Percentiles rank a stretch among this genome's conserved stretches.
These are phyloP conservation scores for Conoideocrella luteorostrata DNA, from an alignment of 2,329 filamentous ascomycete species.

Conservation along the genomic window DNA sequence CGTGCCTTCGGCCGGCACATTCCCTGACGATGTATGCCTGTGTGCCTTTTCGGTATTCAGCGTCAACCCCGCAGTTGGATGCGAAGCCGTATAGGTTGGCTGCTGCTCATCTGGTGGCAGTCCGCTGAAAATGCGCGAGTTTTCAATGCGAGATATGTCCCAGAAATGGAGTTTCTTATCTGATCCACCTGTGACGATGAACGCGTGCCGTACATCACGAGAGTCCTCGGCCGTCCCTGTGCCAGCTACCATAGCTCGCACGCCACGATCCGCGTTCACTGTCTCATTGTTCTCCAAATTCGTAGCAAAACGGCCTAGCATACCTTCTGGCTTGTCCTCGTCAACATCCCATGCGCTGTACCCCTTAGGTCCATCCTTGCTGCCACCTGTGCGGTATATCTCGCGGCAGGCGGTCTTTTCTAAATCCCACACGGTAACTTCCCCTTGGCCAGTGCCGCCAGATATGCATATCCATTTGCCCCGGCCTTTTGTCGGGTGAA, in stretches of 20 bases:
- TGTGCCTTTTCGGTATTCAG: slow-evolving; percentile 60
- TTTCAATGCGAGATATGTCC: slow-evolving; percentile 75
- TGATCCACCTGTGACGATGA: slow-evolving; percentile 79
- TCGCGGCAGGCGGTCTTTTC: slow-evolving; percentile 86
- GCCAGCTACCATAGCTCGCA: slow-evolving; percentile 68
- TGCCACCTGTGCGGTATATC: slow-evolving; percentile 68
- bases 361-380: slow-evolving; percentile 53
- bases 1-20: background rate
- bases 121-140: slow-evolving; percentile 75
- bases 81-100: slow-evolving; percentile 63
- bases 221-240: slow-evolving; percentile 65
- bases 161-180: slow-evolving; percentile 92
- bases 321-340: slow-evolving; percentile 78
- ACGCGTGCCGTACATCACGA: slow-evolving; percentile 69
- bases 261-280: slow-evolving; percentile 55
- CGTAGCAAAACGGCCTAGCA: slow-evolving; percentile 79
- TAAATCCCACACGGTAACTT: slow-evolving; percentile 92
- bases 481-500: slow-evolving; percentile 73
- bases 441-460: slow-evolving; percentile 78
- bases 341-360: slow-evolving; percentile 88
- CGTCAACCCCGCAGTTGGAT: slow-evolving; percentile 56
- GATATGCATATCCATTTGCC: slow-evolving; percentile 84
- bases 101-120: slow-evolving; percentile 62
- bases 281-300: slow-evolving; percentile 57
- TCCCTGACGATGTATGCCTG: slow-evolving; percentile 25